Evolutionary conservation across 768 basidiomycete genomes (phyloP).

Genomic region (Tricholoma sp.): DNA sequence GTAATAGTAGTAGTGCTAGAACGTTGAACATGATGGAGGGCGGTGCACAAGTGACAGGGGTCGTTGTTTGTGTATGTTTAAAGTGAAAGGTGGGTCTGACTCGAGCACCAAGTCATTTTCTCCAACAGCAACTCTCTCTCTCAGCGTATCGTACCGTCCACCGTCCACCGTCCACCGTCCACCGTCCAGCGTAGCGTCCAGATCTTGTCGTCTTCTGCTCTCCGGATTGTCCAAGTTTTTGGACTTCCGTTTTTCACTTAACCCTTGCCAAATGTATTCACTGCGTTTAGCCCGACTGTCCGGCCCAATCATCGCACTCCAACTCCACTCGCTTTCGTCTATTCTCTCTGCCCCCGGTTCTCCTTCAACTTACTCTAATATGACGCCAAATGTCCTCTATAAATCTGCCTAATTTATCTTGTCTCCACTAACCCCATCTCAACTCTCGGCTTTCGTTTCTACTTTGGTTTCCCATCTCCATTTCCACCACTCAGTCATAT

Average conservation of each 20-base stretch:
- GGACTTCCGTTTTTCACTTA: constrained; percentile 26
- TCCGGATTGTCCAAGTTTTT: constrained; percentile 42
- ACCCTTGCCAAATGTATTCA: constrained; percentile 36
- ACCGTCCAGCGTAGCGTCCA: no score
- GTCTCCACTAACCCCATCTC: constrained; percentile 22
- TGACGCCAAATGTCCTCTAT: constrained; percentile 28
- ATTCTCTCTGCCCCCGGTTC: constrained; percentile 8
- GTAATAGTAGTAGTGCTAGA: no score
- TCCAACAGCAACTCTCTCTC: no score
- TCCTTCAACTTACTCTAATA: constrained; percentile 15
- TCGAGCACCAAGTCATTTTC: no score
- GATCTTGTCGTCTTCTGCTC: not conserved
- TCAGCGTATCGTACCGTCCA: no score
- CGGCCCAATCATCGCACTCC: constrained; percentile 13
- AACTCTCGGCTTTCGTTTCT: constrained; percentile 18
- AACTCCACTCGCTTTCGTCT: constrained; percentile 11
- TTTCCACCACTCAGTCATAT: constrained; percentile 24
- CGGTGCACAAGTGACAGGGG: no score
- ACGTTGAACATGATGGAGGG: no score
- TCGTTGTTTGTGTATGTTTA: no score
- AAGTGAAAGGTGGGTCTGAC: no score
- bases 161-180: no score
- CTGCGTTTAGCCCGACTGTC: constrained; percentile 14
- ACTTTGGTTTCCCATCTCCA: constrained; percentile 11
- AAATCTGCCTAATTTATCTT: constrained; percentile 30